Evolutionary conservation across 23 red algal genomes (phyloP).

Genomic region (Agarophyton chilense): DNA sequence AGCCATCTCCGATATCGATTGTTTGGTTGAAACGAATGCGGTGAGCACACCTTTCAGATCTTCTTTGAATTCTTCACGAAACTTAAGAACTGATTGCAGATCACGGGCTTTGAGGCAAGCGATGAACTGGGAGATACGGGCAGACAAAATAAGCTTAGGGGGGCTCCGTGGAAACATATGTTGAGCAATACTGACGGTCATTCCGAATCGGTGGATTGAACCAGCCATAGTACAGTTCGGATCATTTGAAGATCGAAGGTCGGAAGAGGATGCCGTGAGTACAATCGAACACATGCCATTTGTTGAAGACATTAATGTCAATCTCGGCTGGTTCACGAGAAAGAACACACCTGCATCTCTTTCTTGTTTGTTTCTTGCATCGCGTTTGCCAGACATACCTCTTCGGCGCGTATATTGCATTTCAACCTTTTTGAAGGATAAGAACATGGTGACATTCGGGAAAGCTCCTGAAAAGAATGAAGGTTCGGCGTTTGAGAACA

Average conservation of each 20-base stretch:
- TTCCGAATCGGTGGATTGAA: conserved; percentile 32
- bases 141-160: conserved; percentile 55
- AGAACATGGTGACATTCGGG: conserved; percentile 34
- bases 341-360: conserved; percentile 8
- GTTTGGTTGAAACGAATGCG: conserved; percentile 46
- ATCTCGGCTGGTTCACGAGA: conserved; percentile 22
- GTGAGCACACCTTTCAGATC: conserved; percentile 48
- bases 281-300: conserved; percentile 45
- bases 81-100: conserved; percentile 49
- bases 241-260: conserved; percentile 50
- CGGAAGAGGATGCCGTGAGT: conserved; percentile 40
- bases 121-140: conserved; percentile 44
- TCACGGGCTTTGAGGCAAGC: conserved; percentile 35
- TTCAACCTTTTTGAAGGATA: conserved; percentile 36
- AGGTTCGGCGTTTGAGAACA: background rate
- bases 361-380: background rate
- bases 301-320: conserved; percentile 58
- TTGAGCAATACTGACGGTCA: conserved; percentile 54
- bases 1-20: conserved; percentile 61
- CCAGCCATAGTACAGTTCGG: conserved; percentile 35
- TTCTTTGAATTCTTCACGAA: conserved; percentile 65
- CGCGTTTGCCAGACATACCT: background rate
- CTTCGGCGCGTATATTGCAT: conserved; percentile 35
- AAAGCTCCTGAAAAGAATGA: background rate
- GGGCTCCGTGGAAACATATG: background rate